phyloP scores from a whole-genome alignment of 768 basidiomycete species.

The Lactarius evosmus region DNA sequence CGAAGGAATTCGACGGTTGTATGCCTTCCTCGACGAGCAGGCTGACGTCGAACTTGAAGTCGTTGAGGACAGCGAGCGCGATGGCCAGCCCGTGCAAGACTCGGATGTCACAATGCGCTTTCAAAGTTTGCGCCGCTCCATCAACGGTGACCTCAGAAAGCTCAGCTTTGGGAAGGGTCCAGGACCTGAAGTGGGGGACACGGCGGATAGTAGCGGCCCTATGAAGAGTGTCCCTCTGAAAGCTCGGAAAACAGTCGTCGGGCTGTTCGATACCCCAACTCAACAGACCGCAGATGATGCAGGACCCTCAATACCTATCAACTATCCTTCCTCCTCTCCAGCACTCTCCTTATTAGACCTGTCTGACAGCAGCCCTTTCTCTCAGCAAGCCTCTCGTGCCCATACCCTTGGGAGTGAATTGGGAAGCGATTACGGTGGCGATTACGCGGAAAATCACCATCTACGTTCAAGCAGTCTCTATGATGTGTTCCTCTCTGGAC shows the following conservation, averaged over 20 bases:
- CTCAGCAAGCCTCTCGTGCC: slow-evolving; percentile 20
- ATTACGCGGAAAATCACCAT: slow-evolving; percentile 44
- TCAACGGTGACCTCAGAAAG: slow-evolving; percentile 38
- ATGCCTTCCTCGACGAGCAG: slow-evolving; percentile 62
- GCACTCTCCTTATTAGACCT: slow-evolving; percentile 24
- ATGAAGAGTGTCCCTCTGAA: slow-evolving; percentile 23
- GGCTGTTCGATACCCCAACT: slow-evolving; percentile 50
- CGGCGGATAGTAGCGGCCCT: slow-evolving; percentile 26
- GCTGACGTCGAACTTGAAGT: slow-evolving; percentile 49
- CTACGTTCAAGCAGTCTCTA: slow-evolving; percentile 55
- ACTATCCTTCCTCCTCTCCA: slow-evolving; percentile 18
- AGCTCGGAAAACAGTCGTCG: slow-evolving; percentile 56
- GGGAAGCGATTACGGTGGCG: slow-evolving; percentile 49
- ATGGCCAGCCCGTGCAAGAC: slow-evolving; percentile 35
- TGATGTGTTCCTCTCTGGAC: slow-evolving; percentile 37
- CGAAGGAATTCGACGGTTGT: slow-evolving; percentile 63
- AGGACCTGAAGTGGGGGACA: slow-evolving; percentile 32
- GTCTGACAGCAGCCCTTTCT: slow-evolving; percentile 14
- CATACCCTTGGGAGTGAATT: slow-evolving; percentile 57
- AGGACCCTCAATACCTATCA: slow-evolving; percentile 12
- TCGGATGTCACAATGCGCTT: slow-evolving; percentile 45
- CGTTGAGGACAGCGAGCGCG: slow-evolving; percentile 36
- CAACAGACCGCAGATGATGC: slow-evolving; percentile 9
- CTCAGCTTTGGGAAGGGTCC: slow-evolving; percentile 30
- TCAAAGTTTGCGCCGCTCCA: slow-evolving; percentile 44